A percentile compares a stretch with the other conserved stretches of the same genome.
These are phyloP conservation scores for Calonectria fujianensis DNA, from an alignment of 2,329 filamentous ascomycete genomes.

Conservation along the genomic window DNA sequence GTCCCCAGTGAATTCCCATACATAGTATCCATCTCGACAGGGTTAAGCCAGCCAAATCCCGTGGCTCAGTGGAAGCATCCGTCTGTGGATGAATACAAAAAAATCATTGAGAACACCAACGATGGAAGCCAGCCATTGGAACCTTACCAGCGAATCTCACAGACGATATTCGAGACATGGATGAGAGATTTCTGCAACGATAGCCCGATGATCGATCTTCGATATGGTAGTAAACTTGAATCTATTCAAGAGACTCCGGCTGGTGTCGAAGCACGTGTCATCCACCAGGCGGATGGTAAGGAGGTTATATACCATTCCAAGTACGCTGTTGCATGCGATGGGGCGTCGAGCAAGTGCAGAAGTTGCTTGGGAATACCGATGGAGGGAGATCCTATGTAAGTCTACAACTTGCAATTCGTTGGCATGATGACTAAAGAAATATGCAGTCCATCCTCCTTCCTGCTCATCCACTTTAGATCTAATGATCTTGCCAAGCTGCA, in stretches of 20 bases:
- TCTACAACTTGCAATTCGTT: not conserved
- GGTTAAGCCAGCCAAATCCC: not conserved
- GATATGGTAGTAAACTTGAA: slow-evolving; percentile 20
- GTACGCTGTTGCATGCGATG: slow-evolving; percentile 28
- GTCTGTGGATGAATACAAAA: slow-evolving; percentile 22
- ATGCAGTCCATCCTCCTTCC: slow-evolving; percentile 3
- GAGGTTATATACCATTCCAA: not conserved
- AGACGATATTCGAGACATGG: slow-evolving; percentile 27
- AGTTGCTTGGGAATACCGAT: slow-evolving; percentile 7
- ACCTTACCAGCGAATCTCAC: slow-evolving; percentile 32
- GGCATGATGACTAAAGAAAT: not conserved
- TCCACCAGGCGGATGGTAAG: not conserved
- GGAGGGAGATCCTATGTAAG: slow-evolving; percentile 31
- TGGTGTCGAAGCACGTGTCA: not conserved
- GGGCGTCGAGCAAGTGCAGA: slow-evolving; percentile 25
- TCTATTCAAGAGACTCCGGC: not conserved
- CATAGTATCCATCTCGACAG: slow-evolving; percentile 23
- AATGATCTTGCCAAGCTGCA: slow-evolving; percentile 13
- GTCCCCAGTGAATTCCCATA: slow-evolving; percentile 22
- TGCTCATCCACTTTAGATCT: slow-evolving; percentile 30
- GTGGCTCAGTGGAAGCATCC: slow-evolving; percentile 27
- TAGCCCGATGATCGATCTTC: slow-evolving; percentile 24
- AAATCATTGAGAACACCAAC: slow-evolving; percentile 14
- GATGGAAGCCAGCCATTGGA: slow-evolving; percentile 31
- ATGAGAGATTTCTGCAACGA: slow-evolving; percentile 29